phyloP scores from a whole-genome alignment of 352 stramenopile genomes.

The Pythium aristosporum region DNA sequence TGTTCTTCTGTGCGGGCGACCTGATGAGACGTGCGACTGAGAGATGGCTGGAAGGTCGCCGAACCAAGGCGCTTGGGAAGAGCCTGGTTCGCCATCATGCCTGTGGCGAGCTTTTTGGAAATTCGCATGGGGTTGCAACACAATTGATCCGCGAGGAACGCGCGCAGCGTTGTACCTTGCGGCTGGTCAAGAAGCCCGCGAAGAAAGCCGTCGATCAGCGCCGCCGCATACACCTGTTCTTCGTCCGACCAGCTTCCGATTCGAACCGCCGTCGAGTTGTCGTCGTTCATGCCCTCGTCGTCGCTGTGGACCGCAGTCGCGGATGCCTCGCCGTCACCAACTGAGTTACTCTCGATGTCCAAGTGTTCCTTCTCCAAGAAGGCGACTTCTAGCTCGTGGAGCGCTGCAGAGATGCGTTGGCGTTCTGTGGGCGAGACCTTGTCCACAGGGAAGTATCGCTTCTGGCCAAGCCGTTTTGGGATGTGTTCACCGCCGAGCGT shows the following conservation, averaged over 20 bases:
- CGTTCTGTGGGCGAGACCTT: slow-evolving; percentile 1
- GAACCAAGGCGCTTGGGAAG: slow-evolving; percentile 30
- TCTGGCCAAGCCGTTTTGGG: slow-evolving; percentile 32
- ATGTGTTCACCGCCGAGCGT: slow-evolving; percentile 28
- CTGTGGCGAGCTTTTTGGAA: slow-evolving; percentile 90
- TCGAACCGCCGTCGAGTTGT: slow-evolving; percentile 17
- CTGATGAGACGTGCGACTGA: slow-evolving; percentile 2
- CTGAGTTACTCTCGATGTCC: not conserved
- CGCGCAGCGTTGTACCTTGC: slow-evolving; percentile 83
- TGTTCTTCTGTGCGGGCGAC: slow-evolving; percentile 11
- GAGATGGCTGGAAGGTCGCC: slow-evolving; percentile 24
- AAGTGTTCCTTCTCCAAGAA: slow-evolving; percentile 29
- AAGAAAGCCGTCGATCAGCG: slow-evolving; percentile 88
- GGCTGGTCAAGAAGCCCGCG: slow-evolving; percentile 76
- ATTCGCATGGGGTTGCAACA: slow-evolving; percentile 94
- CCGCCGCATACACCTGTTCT: slow-evolving; percentile 72
- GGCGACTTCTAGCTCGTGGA: slow-evolving; percentile 18
- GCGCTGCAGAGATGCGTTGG: slow-evolving; percentile 11
- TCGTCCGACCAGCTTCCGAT: slow-evolving; percentile 37
- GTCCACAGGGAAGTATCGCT: slow-evolving; percentile 30
- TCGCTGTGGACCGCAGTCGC: not conserved
- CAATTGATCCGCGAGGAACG: slow-evolving; percentile 87
- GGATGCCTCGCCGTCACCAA: not conserved
- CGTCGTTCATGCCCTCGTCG: slow-evolving; percentile 13
- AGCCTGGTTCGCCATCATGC: slow-evolving; percentile 22